A percentile compares a stretch with the other conserved stretches of the same genome.
These are phyloP conservation scores for Aegilops bicornis DNA, from an alignment of 176 grass and related monocot species.

Conservation along the genomic window DNA sequence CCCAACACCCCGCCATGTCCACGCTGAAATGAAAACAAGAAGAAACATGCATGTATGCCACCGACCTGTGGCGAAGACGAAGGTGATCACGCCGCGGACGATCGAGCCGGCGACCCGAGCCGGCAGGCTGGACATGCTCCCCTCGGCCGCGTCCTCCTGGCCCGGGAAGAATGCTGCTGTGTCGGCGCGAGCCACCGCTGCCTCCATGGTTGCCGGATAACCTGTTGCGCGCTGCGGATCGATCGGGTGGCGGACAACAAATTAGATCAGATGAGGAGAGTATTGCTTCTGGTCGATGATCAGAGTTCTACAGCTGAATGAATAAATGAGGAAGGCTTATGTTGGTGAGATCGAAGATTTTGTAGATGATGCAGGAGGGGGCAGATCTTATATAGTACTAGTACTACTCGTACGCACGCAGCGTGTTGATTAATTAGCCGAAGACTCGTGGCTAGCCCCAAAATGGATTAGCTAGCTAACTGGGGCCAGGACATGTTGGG, in stretches of 20 bases:
- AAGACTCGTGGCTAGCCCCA: not conserved
- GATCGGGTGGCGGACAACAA: not conserved
- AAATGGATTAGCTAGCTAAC: not conserved
- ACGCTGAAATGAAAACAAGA: not conserved
- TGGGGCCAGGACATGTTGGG: too few species aligned
- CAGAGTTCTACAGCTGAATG: not conserved
- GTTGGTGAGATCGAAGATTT: not conserved
- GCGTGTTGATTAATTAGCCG: slow-evolving; percentile 23
- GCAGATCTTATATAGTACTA: not conserved
- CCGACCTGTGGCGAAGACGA: slow-evolving; percentile 67
- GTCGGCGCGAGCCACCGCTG: not conserved
- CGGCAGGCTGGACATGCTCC: not conserved
- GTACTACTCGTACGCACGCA: not conserved
- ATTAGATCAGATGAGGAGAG: not conserved
- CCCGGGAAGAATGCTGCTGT: not conserved
- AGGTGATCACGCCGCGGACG: slow-evolving; percentile 51
- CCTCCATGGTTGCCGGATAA: slow-evolving; percentile 17
- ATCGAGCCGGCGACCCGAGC: slow-evolving; percentile 53
- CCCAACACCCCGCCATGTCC: not conserved
- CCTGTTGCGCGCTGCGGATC: not conserved
- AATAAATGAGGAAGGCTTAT: not conserved
- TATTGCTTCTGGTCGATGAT: not conserved
- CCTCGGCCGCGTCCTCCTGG: not conserved
- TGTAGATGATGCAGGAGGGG: not conserved
- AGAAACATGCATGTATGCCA: not conserved